Base-by-base conservation (phyloP, 1,284 basidiomycete species). In the Naganishia cerealis region DNA sequence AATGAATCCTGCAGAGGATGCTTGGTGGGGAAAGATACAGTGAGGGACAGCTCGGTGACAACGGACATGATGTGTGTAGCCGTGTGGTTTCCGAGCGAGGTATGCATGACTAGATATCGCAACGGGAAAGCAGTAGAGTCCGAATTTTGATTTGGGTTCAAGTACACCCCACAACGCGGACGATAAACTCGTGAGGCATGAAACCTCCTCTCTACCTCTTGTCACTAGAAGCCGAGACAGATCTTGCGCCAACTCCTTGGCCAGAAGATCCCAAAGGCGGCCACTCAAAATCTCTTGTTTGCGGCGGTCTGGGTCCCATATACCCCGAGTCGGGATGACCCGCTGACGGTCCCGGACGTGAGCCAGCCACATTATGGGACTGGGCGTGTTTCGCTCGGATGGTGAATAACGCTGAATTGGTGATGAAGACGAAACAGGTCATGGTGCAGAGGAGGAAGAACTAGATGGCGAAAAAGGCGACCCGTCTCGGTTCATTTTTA, bases 401-500 rank as follows among this genome's bases (percentile, higher is more conserved):
- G 70, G 77, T 80, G 72, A 78, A 90, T 61, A 92, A 83, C 46
- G 92, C 82, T 8, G 90, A 84, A 81, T 94, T 94, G 79, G 92
- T 86, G 79, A 94, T 88, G 46, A 90, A 81, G 36, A 91, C 90
- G 71, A 92, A 33, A 79, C 92, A 91, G 18, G 88, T 84, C 61
- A 93, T 81, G 39, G 90, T 91, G 70, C 87, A 87, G 74, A 93
- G 78, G 15, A 88, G 87, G 81, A 93, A 93, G 36, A 85, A 83
- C 91, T 92, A 73, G 29, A 43, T 50, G 36, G 18, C 18, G 53
- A n/a, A 16, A 48, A 13, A 66, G 61, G 10, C 3, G 15, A n/a
- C 43, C 16, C n/a, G 43, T 18, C 16, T 16, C 16, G 7, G 12
- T 53, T 50, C 50, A 39, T 29, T 36, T 29, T 16, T 29, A 43